Percentiles rank a stretch among this genome's conserved stretches.
Conservation (phyloP, 495 filamentous ascomycete genomes). For the Pseudotulostoma volvatum region DNA sequence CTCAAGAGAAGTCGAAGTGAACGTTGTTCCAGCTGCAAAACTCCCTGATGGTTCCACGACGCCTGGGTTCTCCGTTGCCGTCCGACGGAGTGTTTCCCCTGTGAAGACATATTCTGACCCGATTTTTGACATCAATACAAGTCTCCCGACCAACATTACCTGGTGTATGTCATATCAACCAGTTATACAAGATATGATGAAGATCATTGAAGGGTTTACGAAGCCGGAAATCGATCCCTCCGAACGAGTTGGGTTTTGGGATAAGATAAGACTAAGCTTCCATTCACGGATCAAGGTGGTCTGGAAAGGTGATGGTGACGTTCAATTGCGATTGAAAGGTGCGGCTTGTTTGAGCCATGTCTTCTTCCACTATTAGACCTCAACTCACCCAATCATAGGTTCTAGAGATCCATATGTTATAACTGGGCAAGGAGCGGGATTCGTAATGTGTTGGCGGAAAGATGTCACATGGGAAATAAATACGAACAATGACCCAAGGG, state of each 20-base stretch:
- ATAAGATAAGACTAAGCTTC: conserved; percentile 89
- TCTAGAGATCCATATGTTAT: conserved; percentile 87
- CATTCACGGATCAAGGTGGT: conserved; percentile 79
- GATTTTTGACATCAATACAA: conserved; percentile 78
- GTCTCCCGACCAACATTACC: conserved; percentile 76
- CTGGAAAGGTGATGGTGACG: conserved; percentile 92
- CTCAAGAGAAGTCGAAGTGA: conserved; percentile 61
- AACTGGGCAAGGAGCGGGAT: conserved; percentile 81
- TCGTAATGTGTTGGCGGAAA: conserved; percentile 94
- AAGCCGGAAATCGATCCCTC: conserved; percentile 89
- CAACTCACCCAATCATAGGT: no score
- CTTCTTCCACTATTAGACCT: no score
- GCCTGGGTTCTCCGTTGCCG: conserved; percentile 56
- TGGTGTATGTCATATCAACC: conserved; percentile 97
- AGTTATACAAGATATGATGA: conserved; percentile 99
- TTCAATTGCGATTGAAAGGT: conserved; percentile 86
- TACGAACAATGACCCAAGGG: conserved; percentile 65
- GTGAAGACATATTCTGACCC: conserved; percentile 97
- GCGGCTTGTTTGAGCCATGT: no score
- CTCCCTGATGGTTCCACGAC: conserved; percentile 21
- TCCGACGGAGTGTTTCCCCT: conserved; percentile 81
- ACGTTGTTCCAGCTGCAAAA: conserved; percentile 61
- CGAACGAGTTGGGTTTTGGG: conserved; percentile 93
- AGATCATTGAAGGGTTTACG: conserved; percentile 93
- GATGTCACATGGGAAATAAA: conserved; percentile 77